Evolutionary conservation across 2,329 filamentous ascomycete genomes (phyloP).

Genomic region (Aspergillus chevalieri): DNA sequence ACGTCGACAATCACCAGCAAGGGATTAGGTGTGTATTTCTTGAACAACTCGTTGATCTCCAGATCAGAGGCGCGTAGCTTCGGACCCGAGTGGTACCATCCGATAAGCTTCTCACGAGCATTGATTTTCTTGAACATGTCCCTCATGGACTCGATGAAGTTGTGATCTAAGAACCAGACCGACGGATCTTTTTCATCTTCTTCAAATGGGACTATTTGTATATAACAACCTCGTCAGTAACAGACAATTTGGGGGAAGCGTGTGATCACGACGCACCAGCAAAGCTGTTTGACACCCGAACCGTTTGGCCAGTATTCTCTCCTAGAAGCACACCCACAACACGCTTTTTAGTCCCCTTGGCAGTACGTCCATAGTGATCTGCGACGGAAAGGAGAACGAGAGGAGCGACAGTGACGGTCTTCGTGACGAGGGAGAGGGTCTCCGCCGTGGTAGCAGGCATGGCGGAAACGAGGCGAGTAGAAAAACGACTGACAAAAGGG

Average conservation of each 20-base stretch:
- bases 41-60: constrained; percentile 99
- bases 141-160: constrained; percentile 99
- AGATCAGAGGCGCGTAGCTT: constrained; percentile 95
- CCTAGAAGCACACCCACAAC: constrained; percentile 93
- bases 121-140: constrained; percentile 99
- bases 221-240: constrained; percentile 14
- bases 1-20: constrained; percentile 97
- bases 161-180: constrained; percentile 98
- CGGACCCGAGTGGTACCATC: constrained; percentile 98
- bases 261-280: constrained; percentile 59
- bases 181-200: constrained; percentile 98
- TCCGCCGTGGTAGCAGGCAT: constrained; percentile 98
- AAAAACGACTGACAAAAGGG: background rate
- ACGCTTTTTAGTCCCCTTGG: constrained; percentile 78
- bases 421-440: constrained; percentile 87
- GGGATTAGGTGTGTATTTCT: constrained; percentile 95
- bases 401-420: constrained; percentile 93
- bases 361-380: constrained; percentile 95
- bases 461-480: constrained; percentile 28
- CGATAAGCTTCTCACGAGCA: constrained; percentile 95
- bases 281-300: constrained; percentile 97
- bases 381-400: constrained; percentile 95
- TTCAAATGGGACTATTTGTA: constrained; percentile 77
- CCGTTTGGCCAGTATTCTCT: constrained; percentile 92
- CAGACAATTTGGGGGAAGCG: background rate